These are phyloP conservation scores for Xylariaceae sp. DNA, from an alignment of 2,329 filamentous ascomycete species.

Conservation along the genomic window DNA sequence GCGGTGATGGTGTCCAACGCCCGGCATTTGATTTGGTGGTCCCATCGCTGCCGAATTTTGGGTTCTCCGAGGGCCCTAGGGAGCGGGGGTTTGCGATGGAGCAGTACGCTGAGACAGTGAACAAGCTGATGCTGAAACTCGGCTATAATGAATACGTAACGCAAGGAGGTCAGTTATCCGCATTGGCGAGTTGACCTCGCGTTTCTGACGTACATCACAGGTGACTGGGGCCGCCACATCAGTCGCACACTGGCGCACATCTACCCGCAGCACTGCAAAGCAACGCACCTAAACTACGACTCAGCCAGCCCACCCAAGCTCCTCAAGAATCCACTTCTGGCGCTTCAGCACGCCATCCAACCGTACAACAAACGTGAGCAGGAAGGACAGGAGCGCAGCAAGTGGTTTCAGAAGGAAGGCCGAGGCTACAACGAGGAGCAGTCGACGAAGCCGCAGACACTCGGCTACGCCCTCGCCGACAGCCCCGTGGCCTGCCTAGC, in stretches of 20 bases:
- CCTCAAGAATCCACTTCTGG: constrained; percentile 60
- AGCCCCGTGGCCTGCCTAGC: constrained; percentile 73
- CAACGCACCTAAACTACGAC: constrained; percentile 66
- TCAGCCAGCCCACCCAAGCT: constrained; percentile 54
- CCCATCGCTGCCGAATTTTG: constrained; percentile 61
- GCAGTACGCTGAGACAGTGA: constrained; percentile 68
- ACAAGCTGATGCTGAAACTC: constrained; percentile 72
- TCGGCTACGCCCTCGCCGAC: constrained; percentile 72
- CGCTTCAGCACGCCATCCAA: constrained; percentile 59
- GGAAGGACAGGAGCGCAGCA: constrained; percentile 55
- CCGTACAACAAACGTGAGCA: constrained; percentile 60
- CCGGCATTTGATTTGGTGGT: constrained; percentile 63
- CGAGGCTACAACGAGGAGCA: constrained; percentile 65
- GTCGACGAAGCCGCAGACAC: constrained; percentile 72
- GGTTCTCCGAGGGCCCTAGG: constrained; percentile 50
- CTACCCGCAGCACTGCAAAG: constrained; percentile 63
- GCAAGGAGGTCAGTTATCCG: constrained; percentile 33
- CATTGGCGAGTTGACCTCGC: not conserved
- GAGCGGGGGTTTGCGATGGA: constrained; percentile 62
- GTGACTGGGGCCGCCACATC: constrained; percentile 74
- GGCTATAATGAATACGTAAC: constrained; percentile 65
- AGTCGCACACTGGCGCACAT: constrained; percentile 65
- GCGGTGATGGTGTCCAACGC: constrained; percentile 33
- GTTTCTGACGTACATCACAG: constrained; percentile 39
- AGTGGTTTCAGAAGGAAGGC: constrained; percentile 65